Conservation (phyloP, 345 rosid genomes). For the Boechera divaricarpa region DNA sequence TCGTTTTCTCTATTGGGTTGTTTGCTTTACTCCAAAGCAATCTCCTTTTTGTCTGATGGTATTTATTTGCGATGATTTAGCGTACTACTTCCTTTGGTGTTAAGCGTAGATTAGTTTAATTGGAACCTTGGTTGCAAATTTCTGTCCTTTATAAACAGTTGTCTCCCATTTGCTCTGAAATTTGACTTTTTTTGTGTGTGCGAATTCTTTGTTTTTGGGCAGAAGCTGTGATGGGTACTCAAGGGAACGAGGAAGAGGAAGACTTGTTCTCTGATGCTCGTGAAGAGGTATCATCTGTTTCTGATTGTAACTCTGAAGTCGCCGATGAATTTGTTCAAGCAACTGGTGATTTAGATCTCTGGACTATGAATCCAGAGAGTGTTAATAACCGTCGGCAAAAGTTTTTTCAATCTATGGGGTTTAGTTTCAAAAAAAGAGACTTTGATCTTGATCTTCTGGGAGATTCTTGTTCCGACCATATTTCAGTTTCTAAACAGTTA, state of each 20-base stretch:
- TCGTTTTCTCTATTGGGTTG: neutral
- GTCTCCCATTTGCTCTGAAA: neutral
- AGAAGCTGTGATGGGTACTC: slow-evolving; percentile 52
- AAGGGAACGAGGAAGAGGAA: slow-evolving; percentile 48
- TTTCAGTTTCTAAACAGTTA: slow-evolving; percentile 15
- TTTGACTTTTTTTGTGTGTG: slow-evolving; percentile 2
- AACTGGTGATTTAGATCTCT: slow-evolving; percentile 46
- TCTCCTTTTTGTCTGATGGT: neutral
- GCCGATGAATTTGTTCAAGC: slow-evolving; percentile 49
- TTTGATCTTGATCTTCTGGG: slow-evolving; percentile 20
- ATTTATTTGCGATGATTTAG: neutral
- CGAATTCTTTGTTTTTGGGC: slow-evolving; percentile 17
- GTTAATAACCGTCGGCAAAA: slow-evolving; percentile 58
- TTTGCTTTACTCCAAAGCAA: slow-evolving; percentile 25
- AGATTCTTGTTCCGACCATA: slow-evolving; percentile 20
- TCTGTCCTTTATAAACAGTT: neutral
- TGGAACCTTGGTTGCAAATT: neutral
- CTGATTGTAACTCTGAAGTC: slow-evolving; percentile 54
- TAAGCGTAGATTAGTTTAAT: neutral
- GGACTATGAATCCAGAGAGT: slow-evolving; percentile 63
- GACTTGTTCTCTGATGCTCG: slow-evolving; percentile 63
- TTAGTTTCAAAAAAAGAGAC: slow-evolving; percentile 45
- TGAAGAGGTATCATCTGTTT: slow-evolving; percentile 61
- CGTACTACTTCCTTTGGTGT: neutral
- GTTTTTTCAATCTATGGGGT: slow-evolving; percentile 50